These are phyloP conservation scores for Mortierella sp. DNA, from an alignment of 371 early-diverging fungal genomes.

Conservation along the genomic window DNA sequence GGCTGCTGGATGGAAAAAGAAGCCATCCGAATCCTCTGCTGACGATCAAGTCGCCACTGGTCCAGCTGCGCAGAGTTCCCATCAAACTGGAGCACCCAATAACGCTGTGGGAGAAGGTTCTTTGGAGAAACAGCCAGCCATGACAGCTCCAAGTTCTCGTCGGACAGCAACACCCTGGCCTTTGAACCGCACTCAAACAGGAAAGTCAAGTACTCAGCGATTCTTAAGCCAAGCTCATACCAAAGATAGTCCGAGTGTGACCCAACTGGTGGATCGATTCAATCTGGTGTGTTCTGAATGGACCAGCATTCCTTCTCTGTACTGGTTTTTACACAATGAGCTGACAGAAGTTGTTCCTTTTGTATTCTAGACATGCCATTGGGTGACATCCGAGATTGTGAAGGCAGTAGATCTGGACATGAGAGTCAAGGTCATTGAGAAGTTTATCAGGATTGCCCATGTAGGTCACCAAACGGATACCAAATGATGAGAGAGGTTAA, in stretches of 20 bases:
- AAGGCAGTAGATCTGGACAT: constrained; percentile 61
- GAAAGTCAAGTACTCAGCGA: constrained; percentile 12
- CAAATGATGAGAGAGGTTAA: no score
- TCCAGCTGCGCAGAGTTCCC: neutral
- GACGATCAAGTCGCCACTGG: neutral
- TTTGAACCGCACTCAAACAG: constrained; percentile 20
- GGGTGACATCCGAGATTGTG: constrained; percentile 79
- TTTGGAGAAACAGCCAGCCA: neutral
- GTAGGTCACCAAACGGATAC: constrained; percentile 51
- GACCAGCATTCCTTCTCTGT: neutral
- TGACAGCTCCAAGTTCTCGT: neutral
- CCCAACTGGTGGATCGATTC: constrained; percentile 72
- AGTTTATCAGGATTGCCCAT: constrained; percentile 78
- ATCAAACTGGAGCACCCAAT: neutral
- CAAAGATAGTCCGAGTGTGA: constrained; percentile 60
- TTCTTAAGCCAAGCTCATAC: constrained; percentile 5
- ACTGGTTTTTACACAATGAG: neutral
- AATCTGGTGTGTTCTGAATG: constrained; percentile 58
- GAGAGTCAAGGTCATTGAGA: constrained; percentile 75
- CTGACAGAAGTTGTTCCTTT: neutral
- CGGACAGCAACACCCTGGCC: constrained; percentile 14
- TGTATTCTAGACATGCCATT: constrained; percentile 62
- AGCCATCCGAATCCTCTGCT: constrained; percentile 7
- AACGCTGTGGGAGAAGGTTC: neutral
- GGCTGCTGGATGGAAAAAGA: constrained; percentile 68